phyloP scores from a whole-genome alignment of 192 early-diverging fungal genomes.

The Martensiomyces pterosporus region DNA sequence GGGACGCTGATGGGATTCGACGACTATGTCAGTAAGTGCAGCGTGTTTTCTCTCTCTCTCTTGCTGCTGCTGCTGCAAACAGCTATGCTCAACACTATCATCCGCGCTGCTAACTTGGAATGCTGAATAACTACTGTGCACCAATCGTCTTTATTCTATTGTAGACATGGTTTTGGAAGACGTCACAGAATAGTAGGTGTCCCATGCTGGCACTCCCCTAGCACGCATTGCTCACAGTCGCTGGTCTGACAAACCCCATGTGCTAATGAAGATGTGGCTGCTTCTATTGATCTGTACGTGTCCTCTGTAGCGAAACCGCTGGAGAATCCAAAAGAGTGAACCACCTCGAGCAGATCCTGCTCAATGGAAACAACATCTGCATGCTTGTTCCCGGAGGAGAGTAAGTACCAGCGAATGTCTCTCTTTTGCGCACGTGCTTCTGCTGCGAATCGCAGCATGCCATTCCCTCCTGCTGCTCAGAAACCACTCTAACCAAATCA shows the following conservation, averaged over 20 bases:
- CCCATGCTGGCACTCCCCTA: too few species aligned
- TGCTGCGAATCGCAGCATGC: slow-evolving; percentile 1
- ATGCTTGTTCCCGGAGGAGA: slow-evolving; percentile 66
- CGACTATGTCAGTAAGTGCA: slow-evolving; percentile 85
- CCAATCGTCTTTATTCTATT: slow-evolving; percentile 37
- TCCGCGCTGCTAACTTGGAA: too few species aligned
- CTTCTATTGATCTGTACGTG: background rate
- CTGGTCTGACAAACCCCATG: background rate
- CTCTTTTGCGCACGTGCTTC: background rate
- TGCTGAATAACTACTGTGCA: too few species aligned
- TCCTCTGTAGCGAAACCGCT: slow-evolving; percentile 68
- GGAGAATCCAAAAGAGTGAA: slow-evolving; percentile 67
- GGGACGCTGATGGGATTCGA: slow-evolving; percentile 97
- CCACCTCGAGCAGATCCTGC: slow-evolving; percentile 82
- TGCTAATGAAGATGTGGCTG: background rate
- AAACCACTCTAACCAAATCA: background rate
- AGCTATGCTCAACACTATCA: background rate
- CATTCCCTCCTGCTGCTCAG: slow-evolving; percentile 2
- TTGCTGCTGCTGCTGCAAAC: slow-evolving; percentile 20
- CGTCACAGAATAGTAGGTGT: slow-evolving; percentile 77
- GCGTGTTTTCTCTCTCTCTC: too few species aligned
- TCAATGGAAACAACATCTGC: slow-evolving; percentile 98
- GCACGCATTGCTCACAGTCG: too few species aligned
- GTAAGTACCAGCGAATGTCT: slow-evolving; percentile 13
- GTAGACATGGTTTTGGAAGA: slow-evolving; percentile 93